Evolutionary conservation across 1,284 basidiomycete species (phyloP), one percentile per base, ranked within the genome.

Genomic region (Tilletia walkeri): DNA sequence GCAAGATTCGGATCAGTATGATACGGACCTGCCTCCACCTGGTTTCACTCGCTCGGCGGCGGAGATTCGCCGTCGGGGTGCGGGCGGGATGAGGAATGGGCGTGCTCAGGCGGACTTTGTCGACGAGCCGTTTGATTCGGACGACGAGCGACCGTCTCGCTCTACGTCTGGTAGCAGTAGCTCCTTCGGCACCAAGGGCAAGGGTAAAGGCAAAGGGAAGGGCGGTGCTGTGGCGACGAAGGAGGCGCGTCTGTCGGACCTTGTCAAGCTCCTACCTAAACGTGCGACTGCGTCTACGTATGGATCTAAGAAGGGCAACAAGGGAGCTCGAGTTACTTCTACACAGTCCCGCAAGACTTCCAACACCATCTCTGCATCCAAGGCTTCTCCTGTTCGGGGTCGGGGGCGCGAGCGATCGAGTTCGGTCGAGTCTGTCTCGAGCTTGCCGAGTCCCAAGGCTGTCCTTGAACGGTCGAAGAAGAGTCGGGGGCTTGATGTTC

Each of bases 21-120:
- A 63, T 14, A 39, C 34, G 36, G 59, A 63, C n/a, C 54, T 56
- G 10, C 54, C 54, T 30, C 54, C 54, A 10, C 54, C 54, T 56
- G 54, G 54, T 4, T 56, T 56, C 12, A 30, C 20, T 4, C 20
- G 54, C 10, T 24, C 18, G 1, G 54, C 20, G 3, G 34, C 54
- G 24, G 16, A 20, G 9, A 14, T 20, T 1, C 20, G 54, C 24
- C 54, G 54, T 30, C 54, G 54, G 34, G 54, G 24, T 24, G 54
- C 20, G 6, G 41, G 41, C 14, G 41, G 41, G 41, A 45, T 45
- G 41, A 45, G 41, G 41, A 45, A 45, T 14, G 41, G 41, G 6
- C 41, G 41, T 7, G 20, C 20, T 56, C 54, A 5, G 20, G 20
- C 54, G 54, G 10, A 20, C 54, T 24, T 34, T 56, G 54, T 34